Conservation (phyloP, 1,284 basidiomycete genomes). For the Sanghuangporus sanghuang region DNA sequence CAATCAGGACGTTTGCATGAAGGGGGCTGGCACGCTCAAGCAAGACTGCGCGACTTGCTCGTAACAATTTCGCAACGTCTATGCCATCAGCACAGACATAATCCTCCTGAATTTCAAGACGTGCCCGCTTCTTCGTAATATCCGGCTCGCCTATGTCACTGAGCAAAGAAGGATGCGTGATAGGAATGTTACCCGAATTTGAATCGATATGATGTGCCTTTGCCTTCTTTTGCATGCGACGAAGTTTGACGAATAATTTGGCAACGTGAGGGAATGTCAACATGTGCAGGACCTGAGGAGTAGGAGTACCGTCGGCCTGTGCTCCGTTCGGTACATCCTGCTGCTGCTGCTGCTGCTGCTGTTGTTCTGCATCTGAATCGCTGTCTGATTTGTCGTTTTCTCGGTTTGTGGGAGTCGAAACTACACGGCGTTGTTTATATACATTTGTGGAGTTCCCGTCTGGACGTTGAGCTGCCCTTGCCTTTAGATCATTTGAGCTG, state of each 20-base stretch:
- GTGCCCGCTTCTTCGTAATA: constrained; percentile 14
- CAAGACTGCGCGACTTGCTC: constrained; percentile 46
- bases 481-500: constrained; percentile 5
- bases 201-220: constrained; percentile 36
- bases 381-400: not conserved
- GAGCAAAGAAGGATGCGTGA: constrained; percentile 36
- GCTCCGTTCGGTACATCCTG: not conserved
- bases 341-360: not conserved
- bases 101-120: constrained; percentile 41
- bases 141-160: constrained; percentile 27
- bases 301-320: not conserved
- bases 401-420: not conserved
- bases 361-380: not conserved
- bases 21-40: constrained; percentile 46
- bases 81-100: constrained; percentile 62
- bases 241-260: constrained; percentile 48
- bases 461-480: not conserved
- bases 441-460: not conserved
- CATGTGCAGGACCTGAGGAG: not conserved
- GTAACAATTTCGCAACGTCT: constrained; percentile 50
- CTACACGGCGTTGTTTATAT: constrained; percentile 3
- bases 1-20: constrained; percentile 57
- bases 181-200: constrained; percentile 44
- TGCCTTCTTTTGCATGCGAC: constrained; percentile 28
- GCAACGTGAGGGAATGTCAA: constrained; percentile 39